phyloP scores from a whole-genome alignment of 192 early-diverging fungal species.

The Pilaira anomala region DNA sequence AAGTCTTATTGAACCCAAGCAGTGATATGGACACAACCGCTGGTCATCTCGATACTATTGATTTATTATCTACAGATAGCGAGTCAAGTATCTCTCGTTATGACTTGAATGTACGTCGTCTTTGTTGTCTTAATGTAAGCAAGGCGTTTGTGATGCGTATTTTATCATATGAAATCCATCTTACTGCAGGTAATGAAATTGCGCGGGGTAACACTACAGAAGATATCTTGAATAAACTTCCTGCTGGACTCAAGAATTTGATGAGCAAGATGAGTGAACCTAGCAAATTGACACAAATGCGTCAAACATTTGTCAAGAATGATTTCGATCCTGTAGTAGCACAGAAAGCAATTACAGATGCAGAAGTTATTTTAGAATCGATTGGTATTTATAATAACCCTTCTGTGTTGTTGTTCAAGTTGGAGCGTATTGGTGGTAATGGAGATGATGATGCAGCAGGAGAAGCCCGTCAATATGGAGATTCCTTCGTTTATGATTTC shows the following conservation, averaged over 20 bases:
- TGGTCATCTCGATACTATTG: neutral
- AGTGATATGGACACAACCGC: neutral
- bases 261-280: conserved; percentile 22
- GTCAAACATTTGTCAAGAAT: conserved; percentile 1
- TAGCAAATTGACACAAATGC: conserved; percentile 10
- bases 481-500: conserved; percentile 35
- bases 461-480: conserved; percentile 33
- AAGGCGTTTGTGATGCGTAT: conserved; percentile 24
- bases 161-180: conserved; percentile 24
- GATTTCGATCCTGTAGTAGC: neutral
- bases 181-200: conserved; percentile 9
- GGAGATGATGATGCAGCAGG: conserved; percentile 27
- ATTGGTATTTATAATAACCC: neutral
- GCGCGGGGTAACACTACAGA: neutral
- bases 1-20: conserved; percentile 31
- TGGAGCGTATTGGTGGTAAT: conserved; percentile 6
- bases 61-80: neutral
- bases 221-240: conserved; percentile 4
- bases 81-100: neutral
- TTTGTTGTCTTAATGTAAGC: conserved; percentile 25
- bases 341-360: neutral
- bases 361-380: neutral
- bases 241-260: conserved; percentile 26
- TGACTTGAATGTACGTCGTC: conserved; percentile 5
- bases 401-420: neutral